Base-by-base conservation (phyloP, 1,139 yeast genomes). In the Kazachstania sp. region DNA sequence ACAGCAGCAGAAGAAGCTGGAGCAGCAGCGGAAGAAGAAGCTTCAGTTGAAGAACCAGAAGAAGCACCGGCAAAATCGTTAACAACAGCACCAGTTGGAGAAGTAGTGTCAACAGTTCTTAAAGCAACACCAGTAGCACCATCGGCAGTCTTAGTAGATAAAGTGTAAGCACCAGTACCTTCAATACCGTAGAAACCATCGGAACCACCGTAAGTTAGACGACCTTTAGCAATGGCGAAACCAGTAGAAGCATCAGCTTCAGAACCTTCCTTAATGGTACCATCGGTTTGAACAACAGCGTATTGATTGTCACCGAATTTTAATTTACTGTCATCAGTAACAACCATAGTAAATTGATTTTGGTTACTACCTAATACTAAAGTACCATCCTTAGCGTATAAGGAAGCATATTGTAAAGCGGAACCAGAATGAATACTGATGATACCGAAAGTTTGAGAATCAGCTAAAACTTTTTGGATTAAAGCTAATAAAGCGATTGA, bases 381-480 rank as follows among this genome's bases (percentile, higher is more conserved):
- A 16, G 7, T 28, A 36, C 44, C 45, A 43, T 42, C 40, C 8
- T 23, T 23, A 32, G 48, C 43, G 32, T 46, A 42, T 35, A 62
- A 48, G 29, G 57, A 46, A 28, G 56, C 42, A 51, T 54, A 54
- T 49, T 63, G 66, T 47, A 56, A 55, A 30, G 45, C 46, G 19
- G 65, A 52, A 43, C 63, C 66, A 34, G 66, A 61, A 47, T 58
- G 54, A 49, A 61, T 54, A 38, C 52, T 46, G 11, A 64, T 23
- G 28, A 61, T 48, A 41, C 58, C 61, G 44, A 66, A 65, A 13
- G 53, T 30, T 45, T 59, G 59, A 32, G 68, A 61, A 51, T 63
- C 67, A 37, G 67, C 67, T 18, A 54, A 38, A 30, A 51, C 63
- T 26, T 55, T 28, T 28, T 57, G 47, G 45, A 61, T 62, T 40